phyloP scores from a whole-genome alignment of 2,329 filamentous ascomycete species.

The Pseudopithomyces chartarum region DNA sequence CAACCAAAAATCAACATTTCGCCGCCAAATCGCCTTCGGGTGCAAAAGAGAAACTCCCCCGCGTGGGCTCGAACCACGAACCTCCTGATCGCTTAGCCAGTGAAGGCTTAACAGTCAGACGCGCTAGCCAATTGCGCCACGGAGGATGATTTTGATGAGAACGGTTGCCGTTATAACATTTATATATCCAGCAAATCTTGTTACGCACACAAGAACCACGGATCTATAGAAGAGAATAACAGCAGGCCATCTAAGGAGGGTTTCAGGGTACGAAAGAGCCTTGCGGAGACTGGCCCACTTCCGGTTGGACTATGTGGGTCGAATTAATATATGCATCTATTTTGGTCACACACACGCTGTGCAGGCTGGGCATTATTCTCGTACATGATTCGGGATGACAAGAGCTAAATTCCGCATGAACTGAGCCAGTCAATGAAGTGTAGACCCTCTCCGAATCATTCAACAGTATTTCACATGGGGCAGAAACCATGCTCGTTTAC shows the following conservation, averaged over 20 bases:
- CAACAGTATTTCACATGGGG: no score
- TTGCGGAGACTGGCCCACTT: not conserved
- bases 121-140: slow-evolving; percentile 62
- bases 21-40: not conserved
- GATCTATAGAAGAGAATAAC: not conserved
- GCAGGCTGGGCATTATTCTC: not conserved
- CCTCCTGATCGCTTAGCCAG: slow-evolving; percentile 5
- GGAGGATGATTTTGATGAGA: slow-evolving; percentile 34
- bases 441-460: no score
- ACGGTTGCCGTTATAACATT: not conserved
- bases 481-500: no score
- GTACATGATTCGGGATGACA: not conserved
- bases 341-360: not conserved
- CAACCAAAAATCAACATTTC: not conserved
- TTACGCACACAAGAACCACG: not conserved
- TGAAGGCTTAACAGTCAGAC: slow-evolving; percentile 60
- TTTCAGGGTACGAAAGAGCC: not conserved
- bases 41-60: slow-evolving; percentile 2
- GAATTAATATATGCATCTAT: not conserved
- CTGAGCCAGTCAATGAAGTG: no score
- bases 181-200: no score
- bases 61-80: slow-evolving; percentile 11
- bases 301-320: not conserved
- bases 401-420: not conserved
- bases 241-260: not conserved